Evolutionary conservation across 176 grass and related monocot genomes (phyloP), one percentile per base, ranked within the genome.

Genomic region (Elaeis guineensis): DNA sequence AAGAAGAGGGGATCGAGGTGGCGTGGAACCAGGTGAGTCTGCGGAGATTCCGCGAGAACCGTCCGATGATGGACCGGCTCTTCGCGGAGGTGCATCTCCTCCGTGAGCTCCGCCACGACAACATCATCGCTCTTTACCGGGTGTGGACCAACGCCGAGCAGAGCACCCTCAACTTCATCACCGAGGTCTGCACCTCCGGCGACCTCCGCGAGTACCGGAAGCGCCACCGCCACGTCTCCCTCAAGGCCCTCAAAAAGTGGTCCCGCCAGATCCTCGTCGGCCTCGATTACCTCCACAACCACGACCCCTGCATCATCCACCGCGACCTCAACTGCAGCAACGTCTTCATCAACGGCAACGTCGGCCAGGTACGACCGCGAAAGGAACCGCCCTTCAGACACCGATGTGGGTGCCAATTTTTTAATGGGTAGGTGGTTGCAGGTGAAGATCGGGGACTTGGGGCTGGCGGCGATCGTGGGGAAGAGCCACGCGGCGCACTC

Each of bases 251-350:
- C 57, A 91, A 97, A 81, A 97, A 91, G 80, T 97, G 92, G 87
- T 81, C 87, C 18, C 49, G 79, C 15, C 92, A 97, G 78, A 79
- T 97, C 61, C 81, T 97, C 17, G 52, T 72, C 54, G 92, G 92
- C 0, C 84, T 97, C 67, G 57, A 97, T 69, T 83, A 91, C 72
- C 82, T 97, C 55, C 87, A 91, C 73, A 85, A 77, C 7, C 84
- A 88, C 19, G 93, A 91, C 12, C 93, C 93, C 3, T 97, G 93
- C 74, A 84, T 97, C 77, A 97, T 97, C 68, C 93, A 98, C 70
- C 85, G 88, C n/a, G 84, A 98, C 53, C 81, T 98, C 67, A 98
- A 98, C 59, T 98, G 93, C 76, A 91, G 87, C 69, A 97, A 97
- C 65, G 77, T 97, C 21, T 97, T 97, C 84, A 97, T 97, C 81